A percentile compares a stretch with the other conserved stretches of the same genome.
phyloP scores from a whole-genome alignment of 1,139 yeast species.

The Kluyveromyces marxianus region DNA sequence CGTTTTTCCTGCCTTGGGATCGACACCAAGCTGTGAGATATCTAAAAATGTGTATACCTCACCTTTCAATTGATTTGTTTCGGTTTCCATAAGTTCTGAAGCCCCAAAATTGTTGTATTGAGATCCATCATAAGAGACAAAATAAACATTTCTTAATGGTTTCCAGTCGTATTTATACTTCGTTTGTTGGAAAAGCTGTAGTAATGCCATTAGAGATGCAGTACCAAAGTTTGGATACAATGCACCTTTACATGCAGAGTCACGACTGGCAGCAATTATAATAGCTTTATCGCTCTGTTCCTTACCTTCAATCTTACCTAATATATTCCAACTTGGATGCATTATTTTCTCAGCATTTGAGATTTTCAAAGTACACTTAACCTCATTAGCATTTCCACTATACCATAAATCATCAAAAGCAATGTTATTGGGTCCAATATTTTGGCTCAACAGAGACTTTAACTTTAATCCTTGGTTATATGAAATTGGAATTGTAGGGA shows the following conservation, averaged over 20 bases:
- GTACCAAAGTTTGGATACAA: constrained; percentile 71
- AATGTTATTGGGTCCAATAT: constrained; percentile 38
- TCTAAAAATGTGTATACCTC: constrained; percentile 74
- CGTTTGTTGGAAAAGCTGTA: constrained; percentile 62
- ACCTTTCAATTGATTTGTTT: constrained; percentile 43
- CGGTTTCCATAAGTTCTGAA: constrained; percentile 66
- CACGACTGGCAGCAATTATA: constrained; percentile 79
- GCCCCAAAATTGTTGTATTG: constrained; percentile 81
- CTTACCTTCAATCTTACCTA: constrained; percentile 70
- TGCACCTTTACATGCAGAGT: constrained; percentile 71
- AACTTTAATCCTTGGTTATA: constrained; percentile 57
- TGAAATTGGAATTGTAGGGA: constrained; percentile 74
- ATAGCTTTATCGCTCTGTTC: constrained; percentile 74
- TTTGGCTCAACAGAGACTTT: constrained; percentile 34
- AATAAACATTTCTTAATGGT: constrained; percentile 76
- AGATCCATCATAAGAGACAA: constrained; percentile 81
- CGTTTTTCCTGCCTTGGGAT: constrained; percentile 57
- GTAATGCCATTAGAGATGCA: constrained; percentile 61
- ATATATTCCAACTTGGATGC: constrained; percentile 71
- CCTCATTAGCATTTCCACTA: constrained; percentile 32
- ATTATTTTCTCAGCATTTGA: constrained; percentile 46
- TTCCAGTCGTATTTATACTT: constrained; percentile 66
- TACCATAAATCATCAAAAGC: constrained; percentile 32
- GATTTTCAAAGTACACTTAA: constrained; percentile 35
- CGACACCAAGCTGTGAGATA: constrained; percentile 36